Conservation (phyloP, 1,284 basidiomycete species). For the Puccinia polysora region DNA sequence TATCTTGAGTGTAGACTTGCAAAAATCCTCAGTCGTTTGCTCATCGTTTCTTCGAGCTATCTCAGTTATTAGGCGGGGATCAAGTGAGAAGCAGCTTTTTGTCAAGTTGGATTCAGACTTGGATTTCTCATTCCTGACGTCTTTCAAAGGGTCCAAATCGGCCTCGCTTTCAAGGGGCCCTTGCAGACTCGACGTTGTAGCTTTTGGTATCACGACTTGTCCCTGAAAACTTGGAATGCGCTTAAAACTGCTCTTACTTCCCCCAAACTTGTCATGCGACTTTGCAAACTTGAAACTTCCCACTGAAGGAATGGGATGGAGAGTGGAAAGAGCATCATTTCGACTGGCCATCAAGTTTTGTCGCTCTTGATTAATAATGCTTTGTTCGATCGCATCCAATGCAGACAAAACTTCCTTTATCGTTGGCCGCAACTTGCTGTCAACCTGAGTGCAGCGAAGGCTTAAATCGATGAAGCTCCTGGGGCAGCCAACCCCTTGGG, state of each 20-base stretch:
- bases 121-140: too few species aligned
- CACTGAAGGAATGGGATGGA: slow-evolving; percentile 2
- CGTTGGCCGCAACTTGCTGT: slow-evolving; percentile 67
- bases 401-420: slow-evolving; percentile 71
- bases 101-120: slow-evolving; percentile 3
- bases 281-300: slow-evolving; percentile 34
- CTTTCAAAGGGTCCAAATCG: too few species aligned
- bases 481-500: slow-evolving; percentile 73
- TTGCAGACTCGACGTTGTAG: background rate
- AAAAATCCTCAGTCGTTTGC: background rate
- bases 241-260: slow-evolving; percentile 14
- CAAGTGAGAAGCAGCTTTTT: background rate
- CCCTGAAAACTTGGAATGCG: slow-evolving; percentile 37
- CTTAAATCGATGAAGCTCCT: slow-evolving; percentile 69
- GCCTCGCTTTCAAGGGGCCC: too few species aligned
- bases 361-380: slow-evolving; percentile 65
- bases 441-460: slow-evolving; percentile 69
- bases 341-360: background rate
- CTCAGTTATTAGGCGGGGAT: slow-evolving; percentile 1
- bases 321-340: background rate
- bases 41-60: background rate
- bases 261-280: background rate
- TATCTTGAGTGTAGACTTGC: slow-evolving; percentile 10
- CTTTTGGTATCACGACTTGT: slow-evolving; percentile 22
- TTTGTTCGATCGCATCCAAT: slow-evolving; percentile 73